Evolutionary conservation across 2,329 filamentous ascomycete species (phyloP), one percentile per base, ranked within the genome.

Genomic region (Fusarium annulatum): DNA sequence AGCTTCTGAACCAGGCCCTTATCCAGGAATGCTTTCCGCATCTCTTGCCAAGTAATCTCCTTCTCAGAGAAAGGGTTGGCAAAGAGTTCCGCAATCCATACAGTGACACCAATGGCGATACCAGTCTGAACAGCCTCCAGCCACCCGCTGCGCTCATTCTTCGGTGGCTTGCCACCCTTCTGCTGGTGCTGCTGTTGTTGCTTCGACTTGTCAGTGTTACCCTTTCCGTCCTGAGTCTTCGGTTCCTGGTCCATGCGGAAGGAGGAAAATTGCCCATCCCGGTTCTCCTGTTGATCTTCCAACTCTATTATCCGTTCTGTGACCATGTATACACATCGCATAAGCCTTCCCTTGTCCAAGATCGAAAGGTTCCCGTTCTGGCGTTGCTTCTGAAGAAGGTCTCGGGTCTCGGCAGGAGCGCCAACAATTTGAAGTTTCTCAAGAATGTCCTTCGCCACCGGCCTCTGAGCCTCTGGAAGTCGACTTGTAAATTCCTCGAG

Each of bases 21-120:
- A 84, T 98, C 95, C 69, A 99, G 87, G 87, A 97, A 98, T 38
- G 94, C 96, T 76, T 91, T 95, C 72, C 94, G 88, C 84, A 99
- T 94, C 84, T 99, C 96, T 84, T 99, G 95, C 94, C 95, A 99
- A 62, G 96, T 98, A 67, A 99, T 98, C 80, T 99, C 96, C 79
- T 84, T 83, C 72, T 87, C 85, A 8, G 83, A 82, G 71, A 86
- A 84, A 33, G 85, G 74, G 72, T 83, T 83, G 75, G 80, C 80
- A 58, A 84, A 75, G 14, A 79, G 77, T 38, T 83, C 84, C 12
- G 88, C 77, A 48, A 85, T 84, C 73, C 84, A 87, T 12, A 85
- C 82, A 33, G 94, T 88, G 64, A 96, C 84, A 68, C 85, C 86
- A 34, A 85, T 84, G 15, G 85, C 74, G 23, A 82, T 70, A 64